These are phyloP conservation scores for Baudoinia panamericana DNA, from an alignment of 495 filamentous ascomycete species.

Conservation along the genomic window DNA sequence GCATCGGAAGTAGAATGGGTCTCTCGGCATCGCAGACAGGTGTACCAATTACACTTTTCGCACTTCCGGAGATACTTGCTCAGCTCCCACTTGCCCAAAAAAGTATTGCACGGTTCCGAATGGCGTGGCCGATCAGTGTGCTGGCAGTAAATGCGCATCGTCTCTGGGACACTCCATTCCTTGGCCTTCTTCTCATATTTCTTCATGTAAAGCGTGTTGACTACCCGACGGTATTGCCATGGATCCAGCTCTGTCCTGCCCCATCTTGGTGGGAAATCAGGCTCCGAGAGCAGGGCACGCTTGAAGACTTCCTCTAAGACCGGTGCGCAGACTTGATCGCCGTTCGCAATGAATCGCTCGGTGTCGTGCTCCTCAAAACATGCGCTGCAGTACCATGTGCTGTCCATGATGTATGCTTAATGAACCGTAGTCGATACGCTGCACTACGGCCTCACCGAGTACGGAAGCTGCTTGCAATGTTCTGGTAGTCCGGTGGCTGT, in stretches of 20 bases:
- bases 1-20: not conserved
- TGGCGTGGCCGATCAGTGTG: slow-evolving; percentile 1
- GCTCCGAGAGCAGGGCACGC: not conserved
- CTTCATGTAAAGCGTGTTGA: not conserved
- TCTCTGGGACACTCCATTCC: slow-evolving; percentile 9
- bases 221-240: not conserved
- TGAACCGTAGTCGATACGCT: too few relatives aligned
- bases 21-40: slow-evolving; percentile 1
- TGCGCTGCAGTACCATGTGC: too few relatives aligned
- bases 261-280: slow-evolving; percentile 10
- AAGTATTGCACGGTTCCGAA: slow-evolving; percentile 2
- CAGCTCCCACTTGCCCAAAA: not conserved
- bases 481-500: too few relatives aligned
- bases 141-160: slow-evolving; percentile 8
- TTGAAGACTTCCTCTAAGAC: too few relatives aligned
- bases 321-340: too few relatives aligned
- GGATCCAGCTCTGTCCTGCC: slow-evolving; percentile 1
- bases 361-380: too few relatives aligned
- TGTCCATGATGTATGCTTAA: too few relatives aligned
- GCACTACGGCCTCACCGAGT: too few relatives aligned
- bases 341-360: too few relatives aligned
- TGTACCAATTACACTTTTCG: slow-evolving; percentile 11
- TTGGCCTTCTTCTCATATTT: not conserved
- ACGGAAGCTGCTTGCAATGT: too few relatives aligned
- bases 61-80: slow-evolving; percentile 1